phyloP scores from a whole-genome alignment of 1,284 basidiomycete genomes.

The Apiotrichum mycotoxinovorans region DNA sequence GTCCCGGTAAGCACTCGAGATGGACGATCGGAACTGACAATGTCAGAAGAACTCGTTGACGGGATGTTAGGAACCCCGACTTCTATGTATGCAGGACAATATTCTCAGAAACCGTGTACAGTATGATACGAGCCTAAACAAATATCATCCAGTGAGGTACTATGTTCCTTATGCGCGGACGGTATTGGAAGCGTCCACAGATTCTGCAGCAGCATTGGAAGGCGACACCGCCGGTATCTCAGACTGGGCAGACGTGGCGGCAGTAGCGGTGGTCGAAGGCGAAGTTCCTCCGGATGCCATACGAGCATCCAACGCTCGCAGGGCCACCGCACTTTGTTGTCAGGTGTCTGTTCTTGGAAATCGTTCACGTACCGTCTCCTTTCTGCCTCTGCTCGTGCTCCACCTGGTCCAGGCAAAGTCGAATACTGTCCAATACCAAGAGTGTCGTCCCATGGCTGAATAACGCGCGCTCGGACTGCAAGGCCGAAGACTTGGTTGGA shows the following conservation, averaged over 20 bases:
- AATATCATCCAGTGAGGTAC: not conserved
- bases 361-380: constrained; percentile 64
- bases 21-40: not conserved
- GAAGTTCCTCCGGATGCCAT: constrained; percentile 69
- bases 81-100: constrained; percentile 13
- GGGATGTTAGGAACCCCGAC: constrained; percentile 10
- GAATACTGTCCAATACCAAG: constrained; percentile 64
- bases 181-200: not conserved
- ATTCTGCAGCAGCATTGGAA: not conserved
- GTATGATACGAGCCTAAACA: not conserved
- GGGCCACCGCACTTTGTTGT: constrained; percentile 69
- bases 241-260: not conserved
- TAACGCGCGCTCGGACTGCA: constrained; percentile 60
- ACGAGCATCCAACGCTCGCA: constrained; percentile 92
- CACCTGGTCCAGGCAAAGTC: constrained; percentile 66
- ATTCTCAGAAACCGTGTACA: not conserved
- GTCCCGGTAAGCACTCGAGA: constrained; percentile 34
- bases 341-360: not conserved
- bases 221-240: not conserved
- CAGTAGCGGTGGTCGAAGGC: constrained; percentile 6
- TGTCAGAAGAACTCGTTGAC: constrained; percentile 22
- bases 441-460: constrained; percentile 71
- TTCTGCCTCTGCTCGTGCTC: constrained; percentile 89
- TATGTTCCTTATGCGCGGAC: not conserved
- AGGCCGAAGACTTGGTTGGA: constrained; percentile 67